phyloP scores from a whole-genome alignment of 345 rosid genomes.

The Clarkia xantiana region DNA sequence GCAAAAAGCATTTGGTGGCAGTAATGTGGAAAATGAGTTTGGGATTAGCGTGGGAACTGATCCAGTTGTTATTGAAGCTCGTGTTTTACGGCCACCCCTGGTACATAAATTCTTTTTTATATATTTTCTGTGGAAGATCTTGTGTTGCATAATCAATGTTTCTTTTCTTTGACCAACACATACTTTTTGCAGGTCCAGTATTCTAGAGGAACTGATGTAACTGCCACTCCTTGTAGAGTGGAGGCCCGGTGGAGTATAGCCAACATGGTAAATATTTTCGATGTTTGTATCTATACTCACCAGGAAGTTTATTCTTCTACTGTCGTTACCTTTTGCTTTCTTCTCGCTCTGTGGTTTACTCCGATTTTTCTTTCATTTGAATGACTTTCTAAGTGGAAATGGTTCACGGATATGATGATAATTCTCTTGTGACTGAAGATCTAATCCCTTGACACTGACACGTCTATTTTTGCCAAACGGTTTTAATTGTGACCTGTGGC shows the following conservation, averaged over 20 bases:
- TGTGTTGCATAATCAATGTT: background rate
- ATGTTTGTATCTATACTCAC: background rate
- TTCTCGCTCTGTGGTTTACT: too few relatives aligned
- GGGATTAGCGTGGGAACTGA: slow-evolving; percentile 33
- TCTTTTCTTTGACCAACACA: background rate
- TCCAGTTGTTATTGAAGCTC: slow-evolving; percentile 35
- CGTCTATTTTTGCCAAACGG: too few relatives aligned
- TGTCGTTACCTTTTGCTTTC: too few relatives aligned
- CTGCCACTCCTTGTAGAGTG: slow-evolving; percentile 32
- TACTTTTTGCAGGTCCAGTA: slow-evolving; percentile 48
- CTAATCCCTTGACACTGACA: too few relatives aligned
- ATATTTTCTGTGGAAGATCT: background rate
- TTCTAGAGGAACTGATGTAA: slow-evolving; percentile 34
- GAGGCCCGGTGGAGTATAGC: slow-evolving; percentile 78
- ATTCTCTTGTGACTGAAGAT: too few relatives aligned
- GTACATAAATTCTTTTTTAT: slow-evolving; percentile 12
- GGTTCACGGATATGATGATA: too few relatives aligned
- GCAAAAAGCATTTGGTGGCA: slow-evolving; percentile 18
- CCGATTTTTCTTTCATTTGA: too few relatives aligned
- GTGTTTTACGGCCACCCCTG: slow-evolving; percentile 54
- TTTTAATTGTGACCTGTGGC: too few relatives aligned
- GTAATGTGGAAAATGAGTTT: slow-evolving; percentile 27
- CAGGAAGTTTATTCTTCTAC: too few relatives aligned
- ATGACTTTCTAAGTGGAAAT: too few relatives aligned
- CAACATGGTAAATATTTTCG: slow-evolving; percentile 26